phyloP scores from a whole-genome alignment of 345 rosid species.

The Raphanus sativus region DNA sequence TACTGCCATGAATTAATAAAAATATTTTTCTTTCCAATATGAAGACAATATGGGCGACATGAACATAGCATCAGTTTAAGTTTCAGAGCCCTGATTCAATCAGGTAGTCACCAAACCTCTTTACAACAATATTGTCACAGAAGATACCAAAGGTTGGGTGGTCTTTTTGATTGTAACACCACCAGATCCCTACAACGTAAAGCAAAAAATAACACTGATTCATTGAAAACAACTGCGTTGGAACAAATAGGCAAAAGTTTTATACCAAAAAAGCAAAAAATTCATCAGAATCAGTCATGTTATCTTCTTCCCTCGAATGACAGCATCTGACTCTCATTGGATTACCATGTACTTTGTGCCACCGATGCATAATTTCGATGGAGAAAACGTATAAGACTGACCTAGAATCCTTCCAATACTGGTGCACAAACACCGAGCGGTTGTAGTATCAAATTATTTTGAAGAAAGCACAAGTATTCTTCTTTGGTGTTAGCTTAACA shows the following conservation, averaged over 20 bases:
- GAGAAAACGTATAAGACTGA: too few relatives aligned
- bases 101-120: constrained; percentile 87
- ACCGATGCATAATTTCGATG: too few relatives aligned
- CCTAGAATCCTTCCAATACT: too few relatives aligned
- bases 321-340: too few relatives aligned
- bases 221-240: neutral
- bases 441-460: too few relatives aligned
- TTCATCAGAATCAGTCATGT: neutral
- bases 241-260: neutral
- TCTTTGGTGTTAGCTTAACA: too few relatives aligned
- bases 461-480: too few relatives aligned
- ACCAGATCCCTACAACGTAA: constrained; percentile 58
- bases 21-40: constrained; percentile 18
- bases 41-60: constrained; percentile 9
- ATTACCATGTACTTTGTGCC: too few relatives aligned
- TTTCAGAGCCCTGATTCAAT: constrained; percentile 62
- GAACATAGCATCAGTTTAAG: neutral
- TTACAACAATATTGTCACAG: constrained; percentile 76
- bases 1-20: constrained; percentile 9
- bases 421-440: too few relatives aligned
- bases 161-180: constrained; percentile 82
- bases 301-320: neutral
- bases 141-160: constrained; percentile 54
- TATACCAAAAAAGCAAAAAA: too few relatives aligned
- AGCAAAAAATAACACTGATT: neutral